Evolutionary conservation across 805 yeast species (phyloP).

Genomic region (Tetrapisispora iriomotensis): DNA sequence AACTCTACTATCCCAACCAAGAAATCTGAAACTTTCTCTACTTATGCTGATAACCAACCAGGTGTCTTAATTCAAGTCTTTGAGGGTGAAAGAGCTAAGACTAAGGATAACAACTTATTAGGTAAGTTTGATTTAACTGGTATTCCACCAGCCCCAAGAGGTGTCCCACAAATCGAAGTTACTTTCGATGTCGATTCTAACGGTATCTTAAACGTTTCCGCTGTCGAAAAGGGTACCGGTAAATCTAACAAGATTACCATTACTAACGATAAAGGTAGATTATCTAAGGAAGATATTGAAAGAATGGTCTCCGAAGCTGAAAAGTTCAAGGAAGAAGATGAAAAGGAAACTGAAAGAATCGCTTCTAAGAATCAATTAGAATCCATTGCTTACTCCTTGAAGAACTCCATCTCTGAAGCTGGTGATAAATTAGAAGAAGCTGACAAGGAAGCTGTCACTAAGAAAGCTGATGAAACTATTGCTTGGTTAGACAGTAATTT

Average conservation of each 20-base stretch:
- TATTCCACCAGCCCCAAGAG: slow-evolving; percentile 98
- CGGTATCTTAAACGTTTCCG: slow-evolving; percentile 95
- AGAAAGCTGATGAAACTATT: slow-evolving; percentile 78
- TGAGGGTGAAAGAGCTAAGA: slow-evolving; percentile 97
- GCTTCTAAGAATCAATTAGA: slow-evolving; percentile 93
- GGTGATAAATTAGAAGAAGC: slow-evolving; percentile 70
- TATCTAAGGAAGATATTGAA: slow-evolving; percentile 95
- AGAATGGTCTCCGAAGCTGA: slow-evolving; percentile 97
- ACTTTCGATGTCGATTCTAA: slow-evolving; percentile 95
- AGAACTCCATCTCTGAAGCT: slow-evolving; percentile 68
- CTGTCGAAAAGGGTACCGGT: slow-evolving; percentile 98
- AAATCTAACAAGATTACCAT: slow-evolving; percentile 93
- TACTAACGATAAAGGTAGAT: slow-evolving; percentile 98
- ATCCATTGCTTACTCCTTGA: slow-evolving; percentile 90
- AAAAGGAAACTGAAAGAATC: slow-evolving; percentile 86
- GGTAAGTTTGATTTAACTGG: slow-evolving; percentile 96
- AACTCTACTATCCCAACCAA: slow-evolving; percentile 98
- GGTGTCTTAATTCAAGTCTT: slow-evolving; percentile 97
- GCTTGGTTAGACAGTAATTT: slow-evolving; percentile 89
- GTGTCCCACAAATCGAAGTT: slow-evolving; percentile 97
- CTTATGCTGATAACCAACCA: slow-evolving; percentile 98
- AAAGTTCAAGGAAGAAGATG: slow-evolving; percentile 95
- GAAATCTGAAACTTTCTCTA: slow-evolving; percentile 96
- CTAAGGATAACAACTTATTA: slow-evolving; percentile 92
- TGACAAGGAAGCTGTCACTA: slow-evolving; percentile 64